phyloP scores from a whole-genome alignment of 495 filamentous ascomycete species.

The Daldinia childiae region DNA sequence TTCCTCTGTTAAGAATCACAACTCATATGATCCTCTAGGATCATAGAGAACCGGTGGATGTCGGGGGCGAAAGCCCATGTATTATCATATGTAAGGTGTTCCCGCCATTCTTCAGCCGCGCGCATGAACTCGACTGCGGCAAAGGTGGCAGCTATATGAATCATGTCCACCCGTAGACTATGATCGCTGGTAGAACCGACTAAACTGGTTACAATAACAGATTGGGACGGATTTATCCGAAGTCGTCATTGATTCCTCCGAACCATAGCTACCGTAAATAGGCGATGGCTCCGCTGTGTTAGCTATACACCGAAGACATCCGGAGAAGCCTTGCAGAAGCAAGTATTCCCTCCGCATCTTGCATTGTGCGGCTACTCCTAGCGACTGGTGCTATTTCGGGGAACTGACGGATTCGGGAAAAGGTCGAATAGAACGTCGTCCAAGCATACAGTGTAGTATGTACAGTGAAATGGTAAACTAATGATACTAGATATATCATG shows the following conservation, averaged over 20 bases:
- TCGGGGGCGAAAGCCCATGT: not conserved
- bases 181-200: slow-evolving; percentile 11
- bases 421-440: not conserved
- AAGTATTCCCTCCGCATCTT: slow-evolving; percentile 3
- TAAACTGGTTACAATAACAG: not conserved
- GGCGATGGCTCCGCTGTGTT: slow-evolving; percentile 11
- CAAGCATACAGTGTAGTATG: not conserved
- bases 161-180: slow-evolving; percentile 6
- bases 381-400: slow-evolving; percentile 14
- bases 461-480: no score
- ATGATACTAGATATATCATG: not conserved
- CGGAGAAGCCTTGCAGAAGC: not conserved
- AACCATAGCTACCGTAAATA: slow-evolving; percentile 8
- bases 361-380: slow-evolving; percentile 1
- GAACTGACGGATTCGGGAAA: slow-evolving; percentile 7
- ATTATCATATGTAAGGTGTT: not conserved
- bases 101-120: not conserved
- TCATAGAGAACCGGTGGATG: not conserved
- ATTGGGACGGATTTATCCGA: not conserved
- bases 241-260: slow-evolving; percentile 21
- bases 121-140: slow-evolving; percentile 30
- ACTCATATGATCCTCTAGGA: slow-evolving; percentile 22
- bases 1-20: not conserved
- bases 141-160: slow-evolving; percentile 35
- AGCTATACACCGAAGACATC: slow-evolving; percentile 16